A percentile compares a stretch with the other conserved stretches of the same genome.
These are phyloP conservation scores for Tulasnella sp. DNA, from an alignment of 768 basidiomycete genomes.

Conservation along the genomic window DNA sequence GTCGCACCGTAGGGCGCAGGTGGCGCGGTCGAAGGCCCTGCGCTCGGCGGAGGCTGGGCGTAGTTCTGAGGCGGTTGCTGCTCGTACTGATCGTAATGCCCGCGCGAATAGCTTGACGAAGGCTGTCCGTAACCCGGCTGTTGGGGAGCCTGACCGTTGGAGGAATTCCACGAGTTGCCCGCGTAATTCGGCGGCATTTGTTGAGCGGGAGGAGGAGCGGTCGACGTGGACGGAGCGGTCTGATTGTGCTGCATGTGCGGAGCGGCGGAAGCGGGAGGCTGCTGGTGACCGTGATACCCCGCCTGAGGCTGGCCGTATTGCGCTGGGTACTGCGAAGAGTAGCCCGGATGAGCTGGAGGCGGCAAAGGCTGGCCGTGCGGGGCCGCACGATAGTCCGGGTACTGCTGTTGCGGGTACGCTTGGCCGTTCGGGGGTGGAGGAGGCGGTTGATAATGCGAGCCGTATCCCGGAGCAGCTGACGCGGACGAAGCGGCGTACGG, in stretches of 20 bases:
- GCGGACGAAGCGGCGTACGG: slow-evolving; percentile 23
- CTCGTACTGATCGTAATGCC: slow-evolving; percentile 26
- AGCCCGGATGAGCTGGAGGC: slow-evolving; percentile 13
- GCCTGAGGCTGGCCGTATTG: slow-evolving; percentile 28
- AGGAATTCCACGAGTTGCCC: slow-evolving; percentile 9
- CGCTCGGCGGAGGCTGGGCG: slow-evolving; percentile 19
- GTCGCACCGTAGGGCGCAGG: slow-evolving; percentile 19
- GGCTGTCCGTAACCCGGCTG: slow-evolving; percentile 24
- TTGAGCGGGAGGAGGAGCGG: slow-evolving; percentile 29
- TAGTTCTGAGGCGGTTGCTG: slow-evolving; percentile 30
- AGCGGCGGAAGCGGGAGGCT: slow-evolving; percentile 32
- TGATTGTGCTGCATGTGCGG: slow-evolving; percentile 9
- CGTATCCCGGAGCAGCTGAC: slow-evolving; percentile 14
- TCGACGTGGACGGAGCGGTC: neutral
- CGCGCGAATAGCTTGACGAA: slow-evolving; percentile 2
- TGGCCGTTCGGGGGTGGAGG: slow-evolving; percentile 13
- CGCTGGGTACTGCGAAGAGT: slow-evolving; percentile 14
- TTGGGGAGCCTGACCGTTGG: slow-evolving; percentile 23
- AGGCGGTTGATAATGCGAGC: slow-evolving; percentile 7
- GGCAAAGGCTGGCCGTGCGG: slow-evolving; percentile 3
- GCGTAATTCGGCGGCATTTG: slow-evolving; percentile 21
- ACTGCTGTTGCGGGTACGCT: slow-evolving; percentile 15
- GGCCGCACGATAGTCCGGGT: slow-evolving; percentile 11
- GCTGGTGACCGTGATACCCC: slow-evolving; percentile 2
- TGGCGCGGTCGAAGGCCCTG: slow-evolving; percentile 2